phyloP scores from a whole-genome alignment of 257 asterid genomes.

The Ilex asprella region DNA sequence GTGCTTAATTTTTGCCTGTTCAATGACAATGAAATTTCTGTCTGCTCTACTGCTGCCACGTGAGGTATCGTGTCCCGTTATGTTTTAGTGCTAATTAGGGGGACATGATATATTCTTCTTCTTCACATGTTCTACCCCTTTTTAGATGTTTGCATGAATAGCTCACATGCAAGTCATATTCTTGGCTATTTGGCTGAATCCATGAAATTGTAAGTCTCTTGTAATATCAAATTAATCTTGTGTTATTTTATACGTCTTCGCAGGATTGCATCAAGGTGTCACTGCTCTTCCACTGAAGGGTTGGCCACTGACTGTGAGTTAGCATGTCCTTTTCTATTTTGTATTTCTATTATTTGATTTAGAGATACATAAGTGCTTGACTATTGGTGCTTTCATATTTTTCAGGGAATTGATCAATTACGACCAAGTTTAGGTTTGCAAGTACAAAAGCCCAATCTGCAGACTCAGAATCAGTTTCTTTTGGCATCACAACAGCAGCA shows the following conservation, averaged over 20 bases:
- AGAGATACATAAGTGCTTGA: slow-evolving; percentile 9
- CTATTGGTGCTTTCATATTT: slow-evolving; percentile 17
- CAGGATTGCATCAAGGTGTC: slow-evolving; percentile 92
- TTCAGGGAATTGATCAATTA: slow-evolving; percentile 90
- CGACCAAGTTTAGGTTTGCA: slow-evolving; percentile 87
- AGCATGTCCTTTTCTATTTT: slow-evolving; percentile 15
- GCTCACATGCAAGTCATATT: too few relatives aligned
- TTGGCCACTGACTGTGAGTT: slow-evolving; percentile 96
- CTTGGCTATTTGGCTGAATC: too few relatives aligned
- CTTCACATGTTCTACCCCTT: too few relatives aligned
- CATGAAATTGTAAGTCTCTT: too few relatives aligned
- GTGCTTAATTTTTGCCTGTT: too few relatives aligned
- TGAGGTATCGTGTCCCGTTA: too few relatives aligned
- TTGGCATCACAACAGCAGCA: slow-evolving; percentile 94
- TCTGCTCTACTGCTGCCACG: too few relatives aligned
- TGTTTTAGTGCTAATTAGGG: too few relatives aligned
- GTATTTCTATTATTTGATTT: slow-evolving; percentile 4
- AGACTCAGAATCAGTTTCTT: slow-evolving; percentile 71
- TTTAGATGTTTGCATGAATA: too few relatives aligned
- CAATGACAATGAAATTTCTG: too few relatives aligned
- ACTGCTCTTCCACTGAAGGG: slow-evolving; percentile 94
- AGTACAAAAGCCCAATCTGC: slow-evolving; percentile 81
- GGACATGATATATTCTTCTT: too few relatives aligned
- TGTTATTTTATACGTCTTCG: slow-evolving; percentile 10
- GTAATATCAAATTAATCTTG: too few relatives aligned